Base-by-base conservation (phyloP, 495 filamentous ascomycete species). In the Talaromyces proteolyticus region DNA sequence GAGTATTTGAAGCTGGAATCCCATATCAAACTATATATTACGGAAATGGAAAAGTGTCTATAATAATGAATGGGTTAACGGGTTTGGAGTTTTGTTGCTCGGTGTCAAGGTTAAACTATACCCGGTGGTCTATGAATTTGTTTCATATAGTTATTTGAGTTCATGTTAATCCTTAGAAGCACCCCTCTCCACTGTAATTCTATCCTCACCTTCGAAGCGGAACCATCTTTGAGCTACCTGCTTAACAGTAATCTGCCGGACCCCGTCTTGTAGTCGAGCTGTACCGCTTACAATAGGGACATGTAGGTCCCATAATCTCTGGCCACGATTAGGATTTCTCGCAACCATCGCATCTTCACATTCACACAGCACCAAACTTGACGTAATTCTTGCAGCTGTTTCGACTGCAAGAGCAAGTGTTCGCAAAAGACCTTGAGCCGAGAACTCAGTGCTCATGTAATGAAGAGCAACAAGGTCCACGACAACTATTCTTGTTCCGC, bases 11-110 rank as follows among this genome's bases (percentile, higher is more conserved):
- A 95, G 78, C 81, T 97, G 78, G 92, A 96, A 68, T 84, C 89
- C 21, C 93, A 98, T 67, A 95, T 98, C 62, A 91, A 89, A 66
- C 76, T 96, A 51, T 98, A 98, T 73, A 93, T 97, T 64, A 95
- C 86, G 21, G 91, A 97, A 76, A 96, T 98, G 91, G 94, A 97
- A 65, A 91, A 96, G 70, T 84, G 82, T 52, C 78, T 91, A 52
- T 89, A 62, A 85, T 40, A 12, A 26, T 19, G 24, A 51, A 26
- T 50, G 12, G 3, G 40, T 24, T 39, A 36, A 58, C 53, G 61
- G 66, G 57, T 57, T 54, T 38, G 64, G 67, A 55, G 57, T 65
- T 64, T 7, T 42, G 47, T 54, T 46, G 39, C 43, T 22, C 44
- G 29, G 29, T 47, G 8, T 40, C n/a, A 40, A 14, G 29, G 41